A percentile compares a stretch with the other conserved stretches of the same genome.
These are phyloP conservation scores for Calonectria ilicicola DNA, from an alignment of 2,329 filamentous ascomycete species.

Conservation along the genomic window DNA sequence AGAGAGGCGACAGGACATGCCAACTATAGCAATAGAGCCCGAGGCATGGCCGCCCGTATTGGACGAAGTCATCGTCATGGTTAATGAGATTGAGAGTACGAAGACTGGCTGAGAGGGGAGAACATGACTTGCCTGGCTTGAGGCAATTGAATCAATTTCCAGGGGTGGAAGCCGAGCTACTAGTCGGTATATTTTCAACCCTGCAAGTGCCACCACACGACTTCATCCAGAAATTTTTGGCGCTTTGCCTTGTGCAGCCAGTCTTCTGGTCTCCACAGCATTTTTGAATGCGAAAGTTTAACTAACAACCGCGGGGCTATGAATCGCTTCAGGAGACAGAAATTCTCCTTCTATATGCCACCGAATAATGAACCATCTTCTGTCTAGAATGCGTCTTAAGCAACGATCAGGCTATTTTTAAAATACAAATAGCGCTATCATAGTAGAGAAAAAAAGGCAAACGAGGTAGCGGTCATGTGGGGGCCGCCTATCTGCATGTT, in stretches of 20 bases:
- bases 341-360: too few relatives aligned
- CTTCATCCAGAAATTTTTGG: background rate
- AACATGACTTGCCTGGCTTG: background rate
- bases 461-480: background rate
- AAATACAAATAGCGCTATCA: background rate
- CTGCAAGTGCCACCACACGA: background rate
- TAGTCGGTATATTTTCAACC: background rate
- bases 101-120: background rate
- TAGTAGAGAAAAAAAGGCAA: too few relatives aligned
- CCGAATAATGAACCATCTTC: too few relatives aligned
- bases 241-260: background rate
- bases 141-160: background rate
- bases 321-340: background rate
- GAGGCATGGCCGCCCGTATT: too few relatives aligned
- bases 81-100: background rate
- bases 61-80: background rate
- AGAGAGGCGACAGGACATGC: constrained; percentile 60
- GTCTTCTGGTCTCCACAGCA: background rate
- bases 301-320: background rate
- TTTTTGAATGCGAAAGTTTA: background rate
- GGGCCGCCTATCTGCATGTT: background rate
- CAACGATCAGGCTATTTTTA: too few relatives aligned
- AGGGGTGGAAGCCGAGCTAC: too few relatives aligned
- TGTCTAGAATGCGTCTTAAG: too few relatives aligned
- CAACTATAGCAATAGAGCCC: constrained; percentile 58